Evolutionary conservation across 768 basidiomycete genomes (phyloP), one percentile per base, ranked within the genome.

Genomic region (Lactarius hengduanensis): DNA sequence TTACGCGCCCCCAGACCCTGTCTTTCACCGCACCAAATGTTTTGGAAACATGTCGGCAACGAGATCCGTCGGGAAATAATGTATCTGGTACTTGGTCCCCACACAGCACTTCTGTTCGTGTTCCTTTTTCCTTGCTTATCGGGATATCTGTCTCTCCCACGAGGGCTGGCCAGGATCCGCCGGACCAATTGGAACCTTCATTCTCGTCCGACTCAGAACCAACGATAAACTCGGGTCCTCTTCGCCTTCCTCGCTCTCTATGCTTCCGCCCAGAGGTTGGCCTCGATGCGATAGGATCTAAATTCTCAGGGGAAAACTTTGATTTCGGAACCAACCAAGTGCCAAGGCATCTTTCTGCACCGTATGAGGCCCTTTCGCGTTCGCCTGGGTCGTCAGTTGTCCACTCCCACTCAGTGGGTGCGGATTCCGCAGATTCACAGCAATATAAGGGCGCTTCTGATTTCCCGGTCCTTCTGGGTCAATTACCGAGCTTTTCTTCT

Each of bases 121-220:
- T 45, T 40, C 28, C 62, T 36, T 20, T 55, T 47, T 22, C 65
- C n/a, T 41, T 47, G 50, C 36, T 40, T 40, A 26, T 59, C 57
- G 61, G 16, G 30, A 10, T 38, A 40, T 34, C 61, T 56, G 40
- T 56, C 22, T 38, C 57, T 45, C 61, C 57, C 16, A 26, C 11
- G 38, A 50, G 11, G 10, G 18, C 30, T 40, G 32, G 30, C 18
- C 22, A 47, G 47, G 38, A 58, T 66, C 57, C 30, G 9, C 34
- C 54, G 16, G 30, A 40, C 54, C 36, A 30, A 32, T 47, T 18
- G 36, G 57, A 20, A 38, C 10, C 26, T 16, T 34, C 28, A 7
- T 32, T 40, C 13, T 20, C 36, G 10, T 40, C 65, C 15, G 11
- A 11, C 28, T 18, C 16, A 50, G 45, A 47, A 11, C 34, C 43